Percentiles rank a stretch among this genome's conserved stretches.
These are phyloP conservation scores for Camellia japonica DNA, from an alignment of 148 eudicot species.

Conservation along the genomic window DNA sequence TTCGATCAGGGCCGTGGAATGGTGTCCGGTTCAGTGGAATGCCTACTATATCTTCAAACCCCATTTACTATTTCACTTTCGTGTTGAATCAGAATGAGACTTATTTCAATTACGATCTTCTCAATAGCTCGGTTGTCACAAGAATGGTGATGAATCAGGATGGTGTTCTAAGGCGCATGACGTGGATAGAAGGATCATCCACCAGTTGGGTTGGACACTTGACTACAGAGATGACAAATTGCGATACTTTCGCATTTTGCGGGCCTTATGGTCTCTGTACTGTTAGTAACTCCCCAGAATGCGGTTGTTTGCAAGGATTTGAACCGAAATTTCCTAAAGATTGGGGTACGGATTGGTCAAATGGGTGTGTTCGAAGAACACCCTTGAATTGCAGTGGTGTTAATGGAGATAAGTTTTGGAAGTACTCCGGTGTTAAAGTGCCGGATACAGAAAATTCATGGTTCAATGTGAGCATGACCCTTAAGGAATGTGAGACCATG, in stretches of 20 bases:
- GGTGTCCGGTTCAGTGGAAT: constrained; percentile 19
- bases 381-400: constrained; percentile 16
- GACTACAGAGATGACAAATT: constrained; percentile 19
- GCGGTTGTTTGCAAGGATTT: constrained; percentile 29
- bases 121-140: constrained; percentile 2
- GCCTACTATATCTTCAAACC: constrained; percentile 9
- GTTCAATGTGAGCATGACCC: constrained; percentile 16
- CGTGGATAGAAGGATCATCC: constrained; percentile 12
- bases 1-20: constrained; percentile 24
- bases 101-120: constrained; percentile 11
- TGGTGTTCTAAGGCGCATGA: constrained; percentile 18
- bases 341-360: constrained; percentile 25
- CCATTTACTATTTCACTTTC: constrained; percentile 9
- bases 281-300: constrained; percentile 3
- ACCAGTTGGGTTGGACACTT: constrained; percentile 22
- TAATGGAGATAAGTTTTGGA: constrained; percentile 22
- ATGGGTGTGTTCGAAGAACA: constrained; percentile 30
- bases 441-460: constrained; percentile 20
- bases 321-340: constrained; percentile 17
- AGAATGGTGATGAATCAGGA: constrained; percentile 6
- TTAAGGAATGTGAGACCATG: constrained; percentile 14
- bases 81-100: constrained; percentile 10
- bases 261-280: constrained; percentile 33
- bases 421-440: constrained; percentile 17
- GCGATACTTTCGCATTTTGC: constrained; percentile 28